phyloP scores from a whole-genome alignment of 768 basidiomycete species.

The Cystobasidium onofrii region DNA sequence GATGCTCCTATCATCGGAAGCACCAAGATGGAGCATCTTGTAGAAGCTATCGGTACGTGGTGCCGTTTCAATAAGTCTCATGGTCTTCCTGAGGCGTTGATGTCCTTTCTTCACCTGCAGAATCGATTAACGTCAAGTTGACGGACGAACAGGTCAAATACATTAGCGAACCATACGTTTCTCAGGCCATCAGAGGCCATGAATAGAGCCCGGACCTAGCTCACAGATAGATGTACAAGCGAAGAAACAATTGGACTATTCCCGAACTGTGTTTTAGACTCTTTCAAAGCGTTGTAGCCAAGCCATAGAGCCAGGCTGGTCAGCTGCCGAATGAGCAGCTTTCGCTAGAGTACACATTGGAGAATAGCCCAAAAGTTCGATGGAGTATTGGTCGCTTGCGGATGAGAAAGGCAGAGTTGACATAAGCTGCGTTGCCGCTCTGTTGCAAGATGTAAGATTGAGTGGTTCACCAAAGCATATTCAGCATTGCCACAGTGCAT shows the following conservation, averaged over 20 bases:
- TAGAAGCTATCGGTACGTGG: slow-evolving; percentile 30
- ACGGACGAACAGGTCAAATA: slow-evolving; percentile 56
- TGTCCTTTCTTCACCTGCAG: neutral
- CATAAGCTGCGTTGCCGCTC: slow-evolving; percentile 13
- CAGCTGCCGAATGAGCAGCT: neutral
- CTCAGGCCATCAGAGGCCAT: slow-evolving; percentile 39
- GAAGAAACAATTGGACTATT: neutral
- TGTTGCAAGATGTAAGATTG: neutral
- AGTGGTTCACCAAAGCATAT: neutral
- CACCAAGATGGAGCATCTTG: slow-evolving; percentile 35
- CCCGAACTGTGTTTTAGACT: neutral
- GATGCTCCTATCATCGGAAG: slow-evolving; percentile 37
- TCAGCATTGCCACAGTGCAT: neutral
- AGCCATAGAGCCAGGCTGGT: neutral
- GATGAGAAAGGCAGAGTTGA: slow-evolving; percentile 17
- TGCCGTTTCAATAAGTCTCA: neutral
- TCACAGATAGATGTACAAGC: neutral
- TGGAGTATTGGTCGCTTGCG: neutral
- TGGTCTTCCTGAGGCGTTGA: too few species aligned
- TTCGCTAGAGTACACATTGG: neutral
- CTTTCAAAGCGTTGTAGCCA: slow-evolving; percentile 11
- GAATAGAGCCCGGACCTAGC: neutral
- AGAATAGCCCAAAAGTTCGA: slow-evolving; percentile 2
- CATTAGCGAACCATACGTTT: slow-evolving; percentile 55
- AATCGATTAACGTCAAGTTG: slow-evolving; percentile 51